A percentile compares a stretch with the other conserved stretches of the same genome.
These are phyloP conservation scores for Hordeum vulgare DNA, from an alignment of 176 grass and related monocot genomes.

Conservation along the genomic window MorexV3_pseudomolecules_assembly NC_058519.1:216433209-216433708, in stretches of 20 bases:
- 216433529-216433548: not conserved
- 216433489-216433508: not conserved
- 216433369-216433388: slow-evolving; percentile 21
- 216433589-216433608: not conserved
- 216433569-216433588: not conserved
- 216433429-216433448: slow-evolving; percentile 13
- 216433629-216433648: not conserved
- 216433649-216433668: not conserved
- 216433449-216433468: slow-evolving; percentile 35
- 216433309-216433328: not conserved
- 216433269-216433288: slow-evolving; percentile 16
- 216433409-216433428: slow-evolving; percentile 14
- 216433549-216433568: not conserved
- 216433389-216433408: not conserved
- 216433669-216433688: not conserved
- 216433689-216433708: too few species aligned
- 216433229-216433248: slow-evolving; percentile 18
- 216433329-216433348: slow-evolving; percentile 1
- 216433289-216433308: slow-evolving; percentile 9
- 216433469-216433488: not conserved
- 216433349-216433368: slow-evolving; percentile 8
- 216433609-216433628: not conserved
- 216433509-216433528: not conserved
- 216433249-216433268: slow-evolving; percentile 31
- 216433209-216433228: slow-evolving; percentile 7